Evolutionary conservation across 2,329 filamentous ascomycete species (phyloP).

Genomic region (Cadophora malorum): DNA sequence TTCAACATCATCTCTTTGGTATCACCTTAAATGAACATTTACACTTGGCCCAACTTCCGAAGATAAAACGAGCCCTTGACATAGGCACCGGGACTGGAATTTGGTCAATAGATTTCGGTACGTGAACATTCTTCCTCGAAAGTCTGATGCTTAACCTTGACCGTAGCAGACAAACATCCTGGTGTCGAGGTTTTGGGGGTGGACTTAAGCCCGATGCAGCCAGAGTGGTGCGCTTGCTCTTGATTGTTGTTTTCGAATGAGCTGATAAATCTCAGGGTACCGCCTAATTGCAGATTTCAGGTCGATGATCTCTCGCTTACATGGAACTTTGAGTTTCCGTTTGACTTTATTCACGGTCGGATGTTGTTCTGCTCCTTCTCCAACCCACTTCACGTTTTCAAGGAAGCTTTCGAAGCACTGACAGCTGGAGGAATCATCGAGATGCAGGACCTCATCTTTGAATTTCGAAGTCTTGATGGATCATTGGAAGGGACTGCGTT

Average conservation of each 20-base stretch:
- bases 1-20: no score
- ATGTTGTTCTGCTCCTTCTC: neutral
- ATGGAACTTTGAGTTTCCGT: no score
- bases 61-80: no score
- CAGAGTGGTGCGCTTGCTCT: neutral
- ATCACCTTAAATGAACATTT: no score
- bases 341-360: no score
- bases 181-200: no score
- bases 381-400: conserved; percentile 15
- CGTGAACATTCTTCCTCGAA: neutral
- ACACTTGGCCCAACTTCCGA: no score
- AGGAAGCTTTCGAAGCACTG: conserved; percentile 16
- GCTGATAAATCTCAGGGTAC: neutral
- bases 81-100: no score
- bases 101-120: no score
- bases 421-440: conserved; percentile 15
- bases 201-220: no score
- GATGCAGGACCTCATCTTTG: conserved; percentile 22
- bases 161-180: neutral
- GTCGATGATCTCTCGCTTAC: no score
- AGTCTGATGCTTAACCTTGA: conserved; percentile 8
- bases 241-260: neutral
- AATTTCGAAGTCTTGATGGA: conserved; percentile 5
- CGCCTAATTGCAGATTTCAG: no score
- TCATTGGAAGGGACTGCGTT: conserved; percentile 9